Conservation (phyloP, 2,329 filamentous ascomycete genomes). For the Diaporthe capsici region DNA sequence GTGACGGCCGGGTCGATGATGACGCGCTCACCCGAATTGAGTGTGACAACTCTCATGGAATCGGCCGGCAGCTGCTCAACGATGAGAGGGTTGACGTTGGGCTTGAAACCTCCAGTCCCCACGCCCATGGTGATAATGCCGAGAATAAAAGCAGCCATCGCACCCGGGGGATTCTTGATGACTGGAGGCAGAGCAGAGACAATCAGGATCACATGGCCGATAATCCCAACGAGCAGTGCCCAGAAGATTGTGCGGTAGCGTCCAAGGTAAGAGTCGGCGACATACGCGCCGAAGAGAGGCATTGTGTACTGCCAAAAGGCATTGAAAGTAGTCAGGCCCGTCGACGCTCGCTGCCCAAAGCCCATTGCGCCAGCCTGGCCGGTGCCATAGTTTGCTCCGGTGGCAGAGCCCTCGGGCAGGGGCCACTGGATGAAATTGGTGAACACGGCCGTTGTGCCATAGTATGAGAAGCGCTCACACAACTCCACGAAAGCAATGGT, state of each 20-base stretch:
- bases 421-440: conserved; percentile 75
- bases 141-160: conserved; percentile 69
- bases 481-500: conserved; percentile 78
- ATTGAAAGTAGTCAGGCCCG: conserved; percentile 56
- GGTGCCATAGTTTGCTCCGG: conserved; percentile 59
- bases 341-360: conserved; percentile 54
- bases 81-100: conserved; percentile 78
- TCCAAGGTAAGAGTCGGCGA: conserved; percentile 72
- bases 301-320: conserved; percentile 68
- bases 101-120: conserved; percentile 82
- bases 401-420: conserved; percentile 67
- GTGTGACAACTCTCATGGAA: conserved; percentile 66
- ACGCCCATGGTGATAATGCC: conserved; percentile 65
- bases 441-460: conserved; percentile 74
- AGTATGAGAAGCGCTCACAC: conserved; percentile 82
- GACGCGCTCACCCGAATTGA: conserved; percentile 71
- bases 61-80: conserved; percentile 74
- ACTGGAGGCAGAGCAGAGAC: neutral
- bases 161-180: conserved; percentile 10
- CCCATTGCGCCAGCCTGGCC: conserved; percentile 68
- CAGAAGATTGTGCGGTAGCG: conserved; percentile 78
- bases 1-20: conserved; percentile 77
- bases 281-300: conserved; percentile 63
- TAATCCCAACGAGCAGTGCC: conserved; percentile 72
- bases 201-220: conserved; percentile 75